A percentile compares a stretch with the other conserved stretches of the same genome.
Conservation (phyloP, 495 filamentous ascomycete species). For the Aspergillus nanangensis region DNA sequence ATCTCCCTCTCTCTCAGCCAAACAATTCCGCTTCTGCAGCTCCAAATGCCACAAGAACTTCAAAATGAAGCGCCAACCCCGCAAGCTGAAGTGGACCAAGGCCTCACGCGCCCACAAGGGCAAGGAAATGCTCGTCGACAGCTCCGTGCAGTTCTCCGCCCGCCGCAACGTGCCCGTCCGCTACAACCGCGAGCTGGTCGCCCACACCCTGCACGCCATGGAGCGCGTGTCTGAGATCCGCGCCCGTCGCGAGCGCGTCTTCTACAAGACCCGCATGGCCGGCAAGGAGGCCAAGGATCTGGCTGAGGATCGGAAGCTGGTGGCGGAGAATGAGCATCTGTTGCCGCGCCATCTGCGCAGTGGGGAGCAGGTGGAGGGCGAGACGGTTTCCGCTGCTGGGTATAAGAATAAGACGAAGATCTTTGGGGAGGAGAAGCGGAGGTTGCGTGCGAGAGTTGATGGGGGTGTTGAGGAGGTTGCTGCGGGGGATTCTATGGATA, state of each 20-base stretch:
- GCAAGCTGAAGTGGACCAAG: constrained; percentile 87
- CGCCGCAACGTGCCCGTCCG: constrained; percentile 91
- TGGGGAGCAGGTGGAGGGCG: constrained; percentile 32
- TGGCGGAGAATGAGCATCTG: constrained; percentile 87
- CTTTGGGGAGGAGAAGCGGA: neutral
- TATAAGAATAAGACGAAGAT: neutral
- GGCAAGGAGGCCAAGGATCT: constrained; percentile 78
- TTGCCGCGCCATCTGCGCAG: constrained; percentile 46
- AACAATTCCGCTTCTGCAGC: constrained; percentile 59
- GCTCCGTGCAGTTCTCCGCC: constrained; percentile 83
- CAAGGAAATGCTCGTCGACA: constrained; percentile 94
- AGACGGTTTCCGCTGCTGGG: constrained; percentile 24
- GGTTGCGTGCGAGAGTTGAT: constrained; percentile 2
- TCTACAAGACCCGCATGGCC: constrained; percentile 88
- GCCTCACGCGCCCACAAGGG: constrained; percentile 64
- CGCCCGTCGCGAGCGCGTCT: constrained; percentile 72
- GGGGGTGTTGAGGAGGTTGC: constrained; percentile 2
- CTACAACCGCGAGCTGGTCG: constrained; percentile 88
- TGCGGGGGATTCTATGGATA: constrained; percentile 2
- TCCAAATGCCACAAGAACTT: constrained; percentile 97
- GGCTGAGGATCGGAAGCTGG: constrained; percentile 77
- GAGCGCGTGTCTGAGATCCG: constrained; percentile 85
- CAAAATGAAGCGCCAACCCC: constrained; percentile 94
- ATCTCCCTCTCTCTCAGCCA: neutral
- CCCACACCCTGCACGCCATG: constrained; percentile 87